Evolutionary conservation across 352 stramenopile genomes (phyloP).

Genomic region (Phytophthora pseudosyringae): DNA sequence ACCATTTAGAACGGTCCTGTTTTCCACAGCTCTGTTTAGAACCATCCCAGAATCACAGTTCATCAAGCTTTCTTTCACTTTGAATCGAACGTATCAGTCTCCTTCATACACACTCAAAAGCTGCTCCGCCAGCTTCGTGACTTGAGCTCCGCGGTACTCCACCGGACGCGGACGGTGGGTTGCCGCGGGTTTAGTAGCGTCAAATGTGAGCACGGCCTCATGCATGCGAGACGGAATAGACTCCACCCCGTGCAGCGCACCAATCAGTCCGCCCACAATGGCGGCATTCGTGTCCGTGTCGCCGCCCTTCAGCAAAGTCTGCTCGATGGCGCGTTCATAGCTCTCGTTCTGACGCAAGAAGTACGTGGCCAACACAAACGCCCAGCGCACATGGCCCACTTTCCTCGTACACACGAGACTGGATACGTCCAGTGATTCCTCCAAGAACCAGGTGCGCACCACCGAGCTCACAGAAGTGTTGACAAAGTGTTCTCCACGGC

Average conservation of each 20-base stretch:
- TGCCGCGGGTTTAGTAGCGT: conserved; percentile 31
- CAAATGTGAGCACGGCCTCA: conserved; percentile 47
- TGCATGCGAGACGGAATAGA: conserved; percentile 55
- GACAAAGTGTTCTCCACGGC: conserved; percentile 45
- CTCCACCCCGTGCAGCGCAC: conserved; percentile 51
- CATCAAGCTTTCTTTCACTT: too few species aligned
- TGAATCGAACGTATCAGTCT: not conserved
- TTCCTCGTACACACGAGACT: conserved; percentile 39
- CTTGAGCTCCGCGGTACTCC: conserved; percentile 38
- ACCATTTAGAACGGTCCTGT: too few species aligned
- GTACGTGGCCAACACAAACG: conserved; percentile 54
- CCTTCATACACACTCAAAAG: conserved; percentile 22
- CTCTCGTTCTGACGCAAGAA: conserved; percentile 46
- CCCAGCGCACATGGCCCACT: conserved; percentile 58
- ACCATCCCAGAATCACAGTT: too few species aligned
- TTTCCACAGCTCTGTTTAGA: too few species aligned
- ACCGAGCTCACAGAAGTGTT: conserved; percentile 26
- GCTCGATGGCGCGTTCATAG: conserved; percentile 54
- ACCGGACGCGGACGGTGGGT: conserved; percentile 36
- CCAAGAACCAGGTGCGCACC: conserved; percentile 52
- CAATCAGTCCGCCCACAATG: conserved; percentile 59
- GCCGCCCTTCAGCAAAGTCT: conserved; percentile 58
- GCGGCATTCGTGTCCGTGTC: conserved; percentile 72
- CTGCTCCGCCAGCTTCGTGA: conserved; percentile 30
- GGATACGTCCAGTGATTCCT: conserved; percentile 49